Evolutionary conservation across 2,329 filamentous ascomycete genomes (phyloP).

Genomic region (Fusarium bactridioides): DNA sequence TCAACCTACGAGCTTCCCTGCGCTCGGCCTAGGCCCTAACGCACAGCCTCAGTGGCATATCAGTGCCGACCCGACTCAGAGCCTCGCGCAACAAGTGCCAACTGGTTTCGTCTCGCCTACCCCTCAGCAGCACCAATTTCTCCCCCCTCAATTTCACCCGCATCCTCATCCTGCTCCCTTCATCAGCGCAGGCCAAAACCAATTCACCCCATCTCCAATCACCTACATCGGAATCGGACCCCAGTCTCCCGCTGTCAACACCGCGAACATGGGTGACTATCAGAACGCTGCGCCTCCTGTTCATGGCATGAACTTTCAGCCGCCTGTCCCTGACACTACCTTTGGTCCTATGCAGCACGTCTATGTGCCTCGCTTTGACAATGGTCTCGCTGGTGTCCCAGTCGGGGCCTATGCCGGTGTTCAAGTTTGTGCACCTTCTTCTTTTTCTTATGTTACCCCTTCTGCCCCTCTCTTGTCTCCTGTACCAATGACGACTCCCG

Average conservation of each 20-base stretch:
- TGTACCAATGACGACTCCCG: conserved; percentile 35
- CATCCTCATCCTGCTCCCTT: conserved; percentile 19
- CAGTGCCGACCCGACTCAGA: conserved; percentile 47
- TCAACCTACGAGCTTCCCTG: conserved; percentile 41
- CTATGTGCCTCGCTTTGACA: conserved; percentile 64
- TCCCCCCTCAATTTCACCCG: conserved; percentile 21
- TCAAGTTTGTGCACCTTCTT: conserved; percentile 16
- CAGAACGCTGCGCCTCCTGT: conserved; percentile 53
- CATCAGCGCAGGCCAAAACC: conserved; percentile 14
- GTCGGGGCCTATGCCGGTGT: conserved; percentile 42
- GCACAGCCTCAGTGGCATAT: conserved; percentile 46
- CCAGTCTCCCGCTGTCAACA: conserved; percentile 40
- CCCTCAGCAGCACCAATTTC: conserved; percentile 26
- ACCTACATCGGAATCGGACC: conserved; percentile 43
- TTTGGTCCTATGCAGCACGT: conserved; percentile 63
- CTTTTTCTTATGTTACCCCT: conserved; percentile 41
- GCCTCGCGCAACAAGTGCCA: conserved; percentile 40
- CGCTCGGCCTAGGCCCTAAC: conserved; percentile 38
- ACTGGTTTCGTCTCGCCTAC: conserved; percentile 27
- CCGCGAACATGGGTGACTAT: conserved; percentile 49
- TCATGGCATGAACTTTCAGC: conserved; percentile 62
- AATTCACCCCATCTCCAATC: conserved; percentile 16
- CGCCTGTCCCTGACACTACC: conserved; percentile 65
- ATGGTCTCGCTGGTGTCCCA: conserved; percentile 43
- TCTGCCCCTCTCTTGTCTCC: conserved; percentile 32